Base-by-base conservation (phyloP, 306 rosid genomes). In the Quercus glauca region DNA sequence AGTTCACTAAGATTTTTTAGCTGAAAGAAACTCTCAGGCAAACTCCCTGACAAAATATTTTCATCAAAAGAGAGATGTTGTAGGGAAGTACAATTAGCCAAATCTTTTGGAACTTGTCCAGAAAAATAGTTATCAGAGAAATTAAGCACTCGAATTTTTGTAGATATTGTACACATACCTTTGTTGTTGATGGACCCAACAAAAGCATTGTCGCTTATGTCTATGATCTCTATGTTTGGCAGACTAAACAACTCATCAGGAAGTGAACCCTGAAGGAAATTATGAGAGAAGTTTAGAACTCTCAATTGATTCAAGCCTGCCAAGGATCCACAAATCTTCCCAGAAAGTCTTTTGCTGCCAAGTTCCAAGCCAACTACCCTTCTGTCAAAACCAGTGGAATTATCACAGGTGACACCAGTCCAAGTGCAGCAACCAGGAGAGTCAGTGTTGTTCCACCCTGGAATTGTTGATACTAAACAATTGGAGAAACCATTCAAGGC, bases 341-440 rank as follows among this genome's bases (percentile, higher is more conserved):
- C 81, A 1, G 0, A 0, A 4, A 85, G 49, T 9, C 49, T 74
- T 21, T 10, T 74, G 41, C 18, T 57, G 0, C 15, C 25, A 53
- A 85, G 85, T 37, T 81, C 85, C 78, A 81, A 60, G 45, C 73
- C 35, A 8, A 78, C 78, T 35, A 85, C 76, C 4, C 20, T 61
- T 67, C 72, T 78, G 14, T 14, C 43, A 37, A 37, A 37, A 37
- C 43, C 0, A 37, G 10, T 4, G 25, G 55, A 31, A 55, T 19
- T 28, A 37, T 71, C 73, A 29, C 83, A 81, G 31, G 74, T 67
- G 59, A 85, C 55, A 45, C 88, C 88, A 33, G 37, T 11, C 77
- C 83, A 85, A 6, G 13, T 74, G 63, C 80, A 85, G 75, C 88
- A 85, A 73, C 68, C 37, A n/a, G 77, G 71, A 26, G 60, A 75